These are phyloP conservation scores for Paracorniculantispora psalliotae DNA, from an alignment of 2,329 filamentous ascomycete genomes.

Conservation along the genomic window DNA sequence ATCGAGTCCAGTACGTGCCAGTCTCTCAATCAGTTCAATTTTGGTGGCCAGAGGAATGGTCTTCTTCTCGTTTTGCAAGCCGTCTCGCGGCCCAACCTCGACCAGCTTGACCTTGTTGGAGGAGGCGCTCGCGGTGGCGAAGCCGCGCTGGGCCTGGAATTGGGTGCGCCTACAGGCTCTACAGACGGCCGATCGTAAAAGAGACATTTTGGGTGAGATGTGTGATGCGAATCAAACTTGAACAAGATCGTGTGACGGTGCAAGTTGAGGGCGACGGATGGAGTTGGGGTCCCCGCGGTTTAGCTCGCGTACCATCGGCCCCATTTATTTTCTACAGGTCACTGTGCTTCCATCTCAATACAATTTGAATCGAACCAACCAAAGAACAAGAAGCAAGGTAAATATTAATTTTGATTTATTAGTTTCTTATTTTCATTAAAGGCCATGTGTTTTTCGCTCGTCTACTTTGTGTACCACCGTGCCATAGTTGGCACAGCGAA, in stretches of 20 bases:
- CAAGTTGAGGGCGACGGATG: slow-evolving; percentile 10
- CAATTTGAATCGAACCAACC: too few species aligned
- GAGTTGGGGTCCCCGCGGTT: slow-evolving; percentile 8
- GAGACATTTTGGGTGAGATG: slow-evolving; percentile 25
- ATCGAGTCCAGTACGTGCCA: slow-evolving; percentile 62
- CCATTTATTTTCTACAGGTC: too few species aligned
- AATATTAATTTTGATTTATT: too few species aligned
- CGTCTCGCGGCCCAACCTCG: slow-evolving; percentile 80
- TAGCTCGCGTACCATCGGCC: slow-evolving; percentile 14
- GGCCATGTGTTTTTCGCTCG: too few species aligned
- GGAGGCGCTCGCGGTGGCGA: slow-evolving; percentile 35
- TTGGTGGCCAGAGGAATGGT: slow-evolving; percentile 68
- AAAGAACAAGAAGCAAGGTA: too few species aligned
- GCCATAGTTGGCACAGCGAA: too few species aligned
- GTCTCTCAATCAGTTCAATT: slow-evolving; percentile 65
- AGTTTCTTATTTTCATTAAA: too few species aligned
- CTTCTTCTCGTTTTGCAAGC: slow-evolving; percentile 79
- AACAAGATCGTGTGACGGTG: slow-evolving; percentile 8
- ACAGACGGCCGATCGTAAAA: slow-evolving; percentile 34
- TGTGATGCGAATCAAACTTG: background rate
- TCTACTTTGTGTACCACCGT: too few species aligned
- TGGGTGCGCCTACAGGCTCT: slow-evolving; percentile 34
- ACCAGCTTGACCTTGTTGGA: slow-evolving; percentile 57
- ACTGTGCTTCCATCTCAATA: too few species aligned
- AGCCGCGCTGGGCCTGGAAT: slow-evolving; percentile 28